These are phyloP conservation scores for Pyrenochaeta sp. DNA, from an alignment of 2,329 filamentous ascomycete genomes.

Conservation along the genomic window DNA sequence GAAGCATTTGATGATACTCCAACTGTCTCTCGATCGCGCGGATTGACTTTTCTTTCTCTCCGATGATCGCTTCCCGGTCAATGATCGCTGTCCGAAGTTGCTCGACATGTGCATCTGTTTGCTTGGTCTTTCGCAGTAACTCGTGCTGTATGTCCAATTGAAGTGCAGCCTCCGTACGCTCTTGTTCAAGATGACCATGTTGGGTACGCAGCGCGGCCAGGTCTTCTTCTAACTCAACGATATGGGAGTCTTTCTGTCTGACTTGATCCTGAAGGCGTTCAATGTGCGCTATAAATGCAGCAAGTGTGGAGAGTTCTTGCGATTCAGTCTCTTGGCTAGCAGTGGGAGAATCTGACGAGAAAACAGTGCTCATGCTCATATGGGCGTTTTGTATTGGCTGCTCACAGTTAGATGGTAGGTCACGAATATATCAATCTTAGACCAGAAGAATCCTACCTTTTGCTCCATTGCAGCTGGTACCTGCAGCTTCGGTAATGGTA, in stretches of 20 bases:
- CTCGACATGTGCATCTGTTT: constrained; percentile 37
- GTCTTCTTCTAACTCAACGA: constrained; percentile 31
- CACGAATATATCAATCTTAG: not conserved
- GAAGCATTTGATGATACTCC: constrained; percentile 49
- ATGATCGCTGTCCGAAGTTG: constrained; percentile 37
- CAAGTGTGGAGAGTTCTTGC: constrained; percentile 30
- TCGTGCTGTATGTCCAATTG: constrained; percentile 39
- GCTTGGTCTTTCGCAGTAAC: constrained; percentile 34
- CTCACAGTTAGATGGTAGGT: constrained; percentile 1
- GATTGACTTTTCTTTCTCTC: constrained; percentile 40
- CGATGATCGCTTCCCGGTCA: constrained; percentile 41
- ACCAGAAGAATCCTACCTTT: constrained; percentile 5
- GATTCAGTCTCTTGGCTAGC: constrained; percentile 20
- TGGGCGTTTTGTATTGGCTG: constrained; percentile 18
- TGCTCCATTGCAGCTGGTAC: not conserved
- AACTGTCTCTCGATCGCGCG: constrained; percentile 44
- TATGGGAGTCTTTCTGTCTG: constrained; percentile 36
- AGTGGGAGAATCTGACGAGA: constrained; percentile 30
- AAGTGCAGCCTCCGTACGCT: constrained; percentile 30
- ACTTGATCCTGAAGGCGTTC: constrained; percentile 44
- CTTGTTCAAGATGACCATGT: constrained; percentile 26
- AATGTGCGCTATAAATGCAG: constrained; percentile 35
- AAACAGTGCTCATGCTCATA: constrained; percentile 40
- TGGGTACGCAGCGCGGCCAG: constrained; percentile 24
- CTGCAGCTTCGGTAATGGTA: constrained; percentile 13